These are phyloP conservation scores for Ceratocystiopsis minuta DNA, from an alignment of 2,329 filamentous ascomycete genomes.

Conservation along the genomic window DNA sequence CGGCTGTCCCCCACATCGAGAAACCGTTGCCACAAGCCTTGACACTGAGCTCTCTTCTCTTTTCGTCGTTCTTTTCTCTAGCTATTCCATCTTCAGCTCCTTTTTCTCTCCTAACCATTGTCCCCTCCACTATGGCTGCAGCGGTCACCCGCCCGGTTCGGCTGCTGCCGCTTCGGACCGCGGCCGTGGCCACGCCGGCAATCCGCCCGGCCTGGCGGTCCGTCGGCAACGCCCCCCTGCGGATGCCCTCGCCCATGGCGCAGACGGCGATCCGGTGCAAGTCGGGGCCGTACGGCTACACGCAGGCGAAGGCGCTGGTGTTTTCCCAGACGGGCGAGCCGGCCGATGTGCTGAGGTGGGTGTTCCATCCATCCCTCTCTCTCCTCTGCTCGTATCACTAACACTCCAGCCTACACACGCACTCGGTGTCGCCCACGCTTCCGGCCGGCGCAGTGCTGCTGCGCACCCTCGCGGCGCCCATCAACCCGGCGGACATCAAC, in stretches of 20 bases:
- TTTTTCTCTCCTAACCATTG: not conserved
- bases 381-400: not conserved
- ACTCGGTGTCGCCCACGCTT: conserved; percentile 61
- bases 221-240: no score
- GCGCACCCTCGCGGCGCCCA: conserved; percentile 73
- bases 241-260: not conserved
- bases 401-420: conserved; percentile 41
- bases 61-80: not conserved
- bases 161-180: conserved; percentile 2
- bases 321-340: conserved; percentile 62
- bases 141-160: conserved; percentile 2
- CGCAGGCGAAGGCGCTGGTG: conserved; percentile 66
- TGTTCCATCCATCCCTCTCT: not conserved
- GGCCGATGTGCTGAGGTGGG: conserved; percentile 45
- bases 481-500: conserved; percentile 97
- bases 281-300: conserved; percentile 58
- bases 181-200: not conserved
- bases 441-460: conserved; percentile 51
- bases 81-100: not conserved
- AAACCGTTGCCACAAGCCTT: no score
- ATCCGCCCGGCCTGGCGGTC: not conserved
- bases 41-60: no score
- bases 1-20: no score
- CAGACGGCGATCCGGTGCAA: conserved; percentile 22
- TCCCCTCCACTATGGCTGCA: conserved; percentile 3